Conservation (phyloP, 176 grass and related monocot genomes). For the Lolium rigidum region DNA sequence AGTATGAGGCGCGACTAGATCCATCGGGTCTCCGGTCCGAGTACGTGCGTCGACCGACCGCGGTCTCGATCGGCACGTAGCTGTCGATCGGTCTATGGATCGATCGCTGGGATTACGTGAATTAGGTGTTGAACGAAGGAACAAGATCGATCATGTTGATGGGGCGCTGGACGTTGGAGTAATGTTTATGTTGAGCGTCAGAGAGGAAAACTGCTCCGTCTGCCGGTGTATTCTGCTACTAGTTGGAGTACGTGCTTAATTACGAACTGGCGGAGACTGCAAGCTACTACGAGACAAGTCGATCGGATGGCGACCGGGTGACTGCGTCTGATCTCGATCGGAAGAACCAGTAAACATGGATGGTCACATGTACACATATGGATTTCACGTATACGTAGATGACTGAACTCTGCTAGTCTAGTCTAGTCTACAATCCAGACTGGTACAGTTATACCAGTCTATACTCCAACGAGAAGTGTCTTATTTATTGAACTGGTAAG, state of each 20-base stretch:
- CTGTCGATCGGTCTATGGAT: not conserved
- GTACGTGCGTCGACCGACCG: conserved; percentile 1
- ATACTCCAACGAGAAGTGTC: too few species aligned
- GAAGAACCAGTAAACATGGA: too few species aligned
- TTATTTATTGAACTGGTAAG: too few species aligned
- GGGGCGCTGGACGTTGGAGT: not conserved
- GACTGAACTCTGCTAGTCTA: conserved; percentile 31
- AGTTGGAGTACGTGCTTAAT: not conserved
- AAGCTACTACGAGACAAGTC: not conserved
- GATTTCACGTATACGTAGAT: too few species aligned
- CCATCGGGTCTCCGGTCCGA: not conserved
- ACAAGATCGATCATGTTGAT: not conserved
- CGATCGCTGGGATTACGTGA: not conserved
- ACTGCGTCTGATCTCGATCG: too few species aligned
- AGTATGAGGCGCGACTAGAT: not conserved
- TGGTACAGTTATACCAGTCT: too few species aligned
- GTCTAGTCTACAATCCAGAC: conserved; percentile 36
- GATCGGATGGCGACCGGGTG: not conserved
- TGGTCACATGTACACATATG: too few species aligned
- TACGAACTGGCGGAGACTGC: not conserved
- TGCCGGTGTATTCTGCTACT: not conserved
- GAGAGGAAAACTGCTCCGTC: not conserved
- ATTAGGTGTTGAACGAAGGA: not conserved
- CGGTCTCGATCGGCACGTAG: not conserved
- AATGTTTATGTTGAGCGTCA: not conserved